phyloP scores from a whole-genome alignment of 2,329 filamentous ascomycete species.

The Fonsecaea multimorphosa region DNA sequence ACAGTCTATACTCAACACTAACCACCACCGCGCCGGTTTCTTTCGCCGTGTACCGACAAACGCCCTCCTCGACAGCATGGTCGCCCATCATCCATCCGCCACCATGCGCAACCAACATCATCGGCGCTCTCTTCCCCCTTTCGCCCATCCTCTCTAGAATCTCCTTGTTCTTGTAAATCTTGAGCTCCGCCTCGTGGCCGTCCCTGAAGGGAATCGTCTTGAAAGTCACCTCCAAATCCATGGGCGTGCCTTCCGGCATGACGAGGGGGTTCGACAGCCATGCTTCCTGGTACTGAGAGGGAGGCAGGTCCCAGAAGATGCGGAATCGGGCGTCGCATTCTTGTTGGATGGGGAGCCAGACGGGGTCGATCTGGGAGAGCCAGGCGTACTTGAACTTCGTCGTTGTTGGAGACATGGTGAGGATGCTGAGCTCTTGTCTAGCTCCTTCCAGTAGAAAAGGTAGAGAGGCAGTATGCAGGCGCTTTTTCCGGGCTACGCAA shows the following conservation, averaged over 20 bases:
- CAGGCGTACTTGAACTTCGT: not conserved
- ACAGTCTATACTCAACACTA: conserved; percentile 5
- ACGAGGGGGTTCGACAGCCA: conserved; percentile 9
- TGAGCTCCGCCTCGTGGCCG: conserved; percentile 28
- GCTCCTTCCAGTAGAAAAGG: not conserved
- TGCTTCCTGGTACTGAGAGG: not conserved
- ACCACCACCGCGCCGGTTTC: not conserved
- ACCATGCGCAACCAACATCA: not conserved
- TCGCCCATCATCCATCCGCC: conserved; percentile 2
- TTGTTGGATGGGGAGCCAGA: not conserved
- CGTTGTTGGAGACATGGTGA: not conserved
- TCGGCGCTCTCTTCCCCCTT: not conserved
- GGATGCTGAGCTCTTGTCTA: not conserved
- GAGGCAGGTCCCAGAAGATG: conserved; percentile 7
- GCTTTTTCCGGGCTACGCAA: too few species aligned
- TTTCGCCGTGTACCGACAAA: not conserved
- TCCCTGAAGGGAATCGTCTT: conserved; percentile 35
- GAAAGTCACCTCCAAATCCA: conserved; percentile 11
- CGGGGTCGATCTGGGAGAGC: not conserved
- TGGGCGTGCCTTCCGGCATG: conserved; percentile 10
- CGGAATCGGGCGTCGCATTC: conserved; percentile 29
- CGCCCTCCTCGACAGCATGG: conserved; percentile 10
- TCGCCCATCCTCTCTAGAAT: conserved; percentile 1
- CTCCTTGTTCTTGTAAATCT: conserved; percentile 20
- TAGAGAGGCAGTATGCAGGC: not conserved